Conservation (phyloP, 2,329 filamentous ascomycete species). For the Tolypocladium capitatum region DNA sequence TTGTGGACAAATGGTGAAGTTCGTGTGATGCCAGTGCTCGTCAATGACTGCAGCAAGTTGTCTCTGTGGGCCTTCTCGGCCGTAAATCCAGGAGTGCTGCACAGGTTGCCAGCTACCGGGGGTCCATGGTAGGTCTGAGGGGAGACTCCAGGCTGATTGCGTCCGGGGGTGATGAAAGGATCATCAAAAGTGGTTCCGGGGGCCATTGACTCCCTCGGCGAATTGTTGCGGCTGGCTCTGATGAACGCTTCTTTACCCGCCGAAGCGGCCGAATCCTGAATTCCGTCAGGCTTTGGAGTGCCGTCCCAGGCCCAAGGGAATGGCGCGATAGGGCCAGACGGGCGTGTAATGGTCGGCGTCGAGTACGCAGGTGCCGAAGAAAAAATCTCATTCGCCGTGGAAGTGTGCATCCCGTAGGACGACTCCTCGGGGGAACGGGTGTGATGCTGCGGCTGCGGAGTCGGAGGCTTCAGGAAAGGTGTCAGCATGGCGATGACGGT, state of each 20-base stretch:
- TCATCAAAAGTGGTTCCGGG: conserved; percentile 13
- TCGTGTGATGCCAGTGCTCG: conserved; percentile 11
- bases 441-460: conserved; percentile 23
- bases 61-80: conserved; percentile 20
- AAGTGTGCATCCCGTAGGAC: conserved; percentile 42
- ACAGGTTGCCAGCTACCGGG: conserved; percentile 1
- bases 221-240: conserved; percentile 11
- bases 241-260: conserved; percentile 15
- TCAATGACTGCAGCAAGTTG: conserved; percentile 22
- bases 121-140: not conserved
- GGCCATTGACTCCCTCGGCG: conserved; percentile 8
- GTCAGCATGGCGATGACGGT: conserved; percentile 35
- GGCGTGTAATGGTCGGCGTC: conserved; percentile 15
- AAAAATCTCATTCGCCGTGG: conserved; percentile 37
- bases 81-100: conserved; percentile 1
- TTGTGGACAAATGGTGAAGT: conserved; percentile 19
- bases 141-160: conserved; percentile 3
- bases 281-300: conserved; percentile 18
- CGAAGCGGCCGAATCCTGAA: conserved; percentile 7
- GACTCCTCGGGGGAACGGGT: conserved; percentile 24
- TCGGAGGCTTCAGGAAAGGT: conserved; percentile 32
- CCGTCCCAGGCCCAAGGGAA: conserved; percentile 40
- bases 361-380: conserved; percentile 22
- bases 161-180: conserved; percentile 16
- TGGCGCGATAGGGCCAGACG: conserved; percentile 19